A percentile compares a stretch with the other conserved stretches of the same genome.
Evolutionary conservation across 768 basidiomycete species (phyloP).

Genomic region (Hygrophorus pudorinus): DNA sequence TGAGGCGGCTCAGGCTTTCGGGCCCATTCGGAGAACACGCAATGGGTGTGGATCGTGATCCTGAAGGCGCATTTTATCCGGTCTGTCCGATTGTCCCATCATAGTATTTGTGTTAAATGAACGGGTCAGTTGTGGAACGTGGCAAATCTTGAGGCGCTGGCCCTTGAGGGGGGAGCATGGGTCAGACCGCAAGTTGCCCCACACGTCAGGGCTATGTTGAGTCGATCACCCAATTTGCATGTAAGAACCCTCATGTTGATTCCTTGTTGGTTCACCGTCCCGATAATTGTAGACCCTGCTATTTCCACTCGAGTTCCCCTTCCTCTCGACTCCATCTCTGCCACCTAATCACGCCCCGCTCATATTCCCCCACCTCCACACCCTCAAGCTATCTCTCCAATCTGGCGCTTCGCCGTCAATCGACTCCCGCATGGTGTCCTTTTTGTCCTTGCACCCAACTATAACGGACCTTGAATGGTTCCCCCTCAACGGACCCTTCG

Average conservation of each 20-base stretch:
- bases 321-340: slow-evolving; percentile 21
- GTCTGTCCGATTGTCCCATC: slow-evolving; percentile 16
- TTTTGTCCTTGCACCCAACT: slow-evolving; percentile 34
- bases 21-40: slow-evolving; percentile 33
- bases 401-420: slow-evolving; percentile 27
- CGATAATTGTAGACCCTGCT: slow-evolving; percentile 25
- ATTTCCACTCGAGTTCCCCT: slow-evolving; percentile 35
- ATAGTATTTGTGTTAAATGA: background rate
- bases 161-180: slow-evolving; percentile 21
- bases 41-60: slow-evolving; percentile 16
- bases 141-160: slow-evolving; percentile 17
- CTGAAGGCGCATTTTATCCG: slow-evolving; percentile 26
- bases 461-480: slow-evolving; percentile 38
- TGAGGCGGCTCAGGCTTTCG: slow-evolving; percentile 26
- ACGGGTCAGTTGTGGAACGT: slow-evolving; percentile 20
- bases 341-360: background rate
- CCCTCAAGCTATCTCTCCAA: slow-evolving; percentile 30
- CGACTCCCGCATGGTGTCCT: slow-evolving; percentile 26
- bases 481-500: slow-evolving; percentile 26
- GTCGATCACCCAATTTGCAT: slow-evolving; percentile 18
- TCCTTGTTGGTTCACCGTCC: background rate
- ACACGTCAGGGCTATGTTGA: slow-evolving; percentile 19
- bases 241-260: slow-evolving; percentile 10
- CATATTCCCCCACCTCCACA: slow-evolving; percentile 30
- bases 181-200: slow-evolving; percentile 14